phyloP scores from a whole-genome alignment of 2,329 filamentous ascomycete species.

The Fonsecaea erecta region DNA sequence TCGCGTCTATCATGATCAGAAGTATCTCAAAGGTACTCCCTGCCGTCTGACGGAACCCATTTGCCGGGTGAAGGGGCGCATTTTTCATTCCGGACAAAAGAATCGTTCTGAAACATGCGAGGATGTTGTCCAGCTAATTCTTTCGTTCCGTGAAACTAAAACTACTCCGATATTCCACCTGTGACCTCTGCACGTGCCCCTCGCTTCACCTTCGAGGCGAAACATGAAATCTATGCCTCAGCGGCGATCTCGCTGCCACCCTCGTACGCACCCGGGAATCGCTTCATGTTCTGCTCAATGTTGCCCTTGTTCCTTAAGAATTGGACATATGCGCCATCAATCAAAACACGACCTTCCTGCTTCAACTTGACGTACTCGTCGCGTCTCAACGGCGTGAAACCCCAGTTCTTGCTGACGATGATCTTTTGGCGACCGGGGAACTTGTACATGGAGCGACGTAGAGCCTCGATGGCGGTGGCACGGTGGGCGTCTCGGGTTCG shows the following conservation, averaged over 20 bases:
- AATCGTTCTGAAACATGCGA: not conserved
- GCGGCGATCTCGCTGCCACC: constrained; percentile 48
- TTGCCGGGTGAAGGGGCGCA: not conserved
- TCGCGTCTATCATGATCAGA: constrained; percentile 3
- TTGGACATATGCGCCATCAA: constrained; percentile 99
- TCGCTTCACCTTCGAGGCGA: not conserved
- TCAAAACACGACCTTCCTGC: constrained; percentile 88
- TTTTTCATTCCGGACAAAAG: not conserved
- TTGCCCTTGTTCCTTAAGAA: constrained; percentile 95
- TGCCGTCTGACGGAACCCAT: not conserved
- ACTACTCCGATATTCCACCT: not conserved
- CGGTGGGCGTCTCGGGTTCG: constrained; percentile 96
- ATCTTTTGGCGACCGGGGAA: constrained; percentile 99
- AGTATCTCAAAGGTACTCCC: constrained; percentile 1
- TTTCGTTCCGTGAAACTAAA: not conserved
- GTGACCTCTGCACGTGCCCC: not conserved
- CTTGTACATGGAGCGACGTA: constrained; percentile 99
- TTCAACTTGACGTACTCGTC: constrained; percentile 98
- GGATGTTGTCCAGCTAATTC: not conserved
- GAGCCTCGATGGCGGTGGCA: constrained; percentile 92
- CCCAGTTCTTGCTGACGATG: constrained; percentile 99
- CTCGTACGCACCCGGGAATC: constrained; percentile 86
- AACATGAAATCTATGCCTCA: constrained; percentile 48
- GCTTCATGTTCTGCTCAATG: constrained; percentile 83
- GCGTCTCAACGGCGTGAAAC: constrained; percentile 96